These are phyloP conservation scores for Lyophyllum semitale DNA, from an alignment of 768 basidiomycete species.

Conservation along the genomic window DNA sequence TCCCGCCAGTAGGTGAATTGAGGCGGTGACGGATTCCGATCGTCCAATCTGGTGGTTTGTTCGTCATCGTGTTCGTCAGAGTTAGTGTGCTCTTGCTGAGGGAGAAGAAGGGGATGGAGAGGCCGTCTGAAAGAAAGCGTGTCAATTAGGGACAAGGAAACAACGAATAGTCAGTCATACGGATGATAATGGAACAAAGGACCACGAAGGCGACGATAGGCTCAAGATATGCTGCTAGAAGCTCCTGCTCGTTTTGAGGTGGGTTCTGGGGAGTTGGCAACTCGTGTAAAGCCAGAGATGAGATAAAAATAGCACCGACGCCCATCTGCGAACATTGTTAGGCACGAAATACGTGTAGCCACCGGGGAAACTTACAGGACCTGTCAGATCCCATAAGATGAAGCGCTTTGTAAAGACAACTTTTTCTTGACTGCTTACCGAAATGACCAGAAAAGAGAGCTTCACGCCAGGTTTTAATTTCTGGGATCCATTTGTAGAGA, in stretches of 20 bases:
- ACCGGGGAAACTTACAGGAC: conserved; percentile 45
- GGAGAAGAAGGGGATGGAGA: conserved; percentile 22
- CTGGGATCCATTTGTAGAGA: conserved; percentile 84
- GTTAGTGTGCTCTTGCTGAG: conserved; percentile 16
- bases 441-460: conserved; percentile 93
- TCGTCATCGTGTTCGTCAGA: conserved; percentile 14
- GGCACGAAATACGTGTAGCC: background rate
- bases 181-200: conserved; percentile 80
- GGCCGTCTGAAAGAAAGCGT: conserved; percentile 12
- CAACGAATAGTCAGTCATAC: conserved; percentile 41
- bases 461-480: conserved; percentile 82
- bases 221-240: conserved; percentile 71
- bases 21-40: conserved; percentile 5
- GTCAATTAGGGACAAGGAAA: background rate
- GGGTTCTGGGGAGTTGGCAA: conserved; percentile 61
- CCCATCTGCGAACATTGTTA: conserved; percentile 64
- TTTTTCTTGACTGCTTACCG: conserved; percentile 40
- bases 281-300: conserved; percentile 65
- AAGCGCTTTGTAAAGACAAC: background rate
- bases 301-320: conserved; percentile 88
- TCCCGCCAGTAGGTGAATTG: background rate
- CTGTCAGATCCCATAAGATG: conserved; percentile 26
- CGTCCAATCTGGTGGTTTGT: conserved; percentile 13
- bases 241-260: conserved; percentile 67
- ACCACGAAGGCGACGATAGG: conserved; percentile 90